Percentiles rank a stretch among this genome's conserved stretches.
These are phyloP conservation scores for Russula dissimulans DNA, from an alignment of 768 basidiomycete genomes.

Conservation along the genomic window DNA sequence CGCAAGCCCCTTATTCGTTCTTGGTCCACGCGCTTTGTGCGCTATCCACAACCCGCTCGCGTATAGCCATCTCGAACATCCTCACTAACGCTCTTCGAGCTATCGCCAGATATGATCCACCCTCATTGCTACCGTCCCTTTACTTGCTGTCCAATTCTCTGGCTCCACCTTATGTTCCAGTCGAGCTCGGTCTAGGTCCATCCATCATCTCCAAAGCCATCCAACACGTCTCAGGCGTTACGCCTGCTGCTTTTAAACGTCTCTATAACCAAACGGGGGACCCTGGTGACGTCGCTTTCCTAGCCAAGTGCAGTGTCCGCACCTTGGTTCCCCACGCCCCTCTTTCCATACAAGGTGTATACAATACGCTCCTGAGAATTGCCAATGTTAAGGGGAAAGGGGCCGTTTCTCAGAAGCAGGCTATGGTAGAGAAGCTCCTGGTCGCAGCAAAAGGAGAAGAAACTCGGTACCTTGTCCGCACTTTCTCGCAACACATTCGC, in stretches of 20 bases:
- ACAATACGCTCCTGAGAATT: conserved; percentile 58
- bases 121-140: conserved; percentile 63
- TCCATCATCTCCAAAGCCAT: conserved; percentile 62
- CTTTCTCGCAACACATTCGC: conserved; percentile 63
- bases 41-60: conserved; percentile 59
- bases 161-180: conserved; percentile 59
- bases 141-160: conserved; percentile 80
- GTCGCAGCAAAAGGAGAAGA: conserved; percentile 83
- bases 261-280: conserved; percentile 73
- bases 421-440: conserved; percentile 71
- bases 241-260: conserved; percentile 44
- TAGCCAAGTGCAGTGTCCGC: conserved; percentile 67
- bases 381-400: conserved; percentile 64
- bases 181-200: conserved; percentile 62
- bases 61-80: conserved; percentile 57
- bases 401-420: conserved; percentile 65
- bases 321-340: conserved; percentile 67
- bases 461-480: conserved; percentile 71
- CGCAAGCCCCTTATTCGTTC: conserved; percentile 57
- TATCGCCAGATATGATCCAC: conserved; percentile 53
- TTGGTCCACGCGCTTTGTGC: conserved; percentile 54
- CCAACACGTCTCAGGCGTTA: conserved; percentile 63
- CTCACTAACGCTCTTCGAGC: conserved; percentile 69
- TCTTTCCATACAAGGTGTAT: conserved; percentile 55
- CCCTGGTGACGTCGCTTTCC: conserved; percentile 75